phyloP scores from a whole-genome alignment of 495 filamentous ascomycete genomes.

The Staphylotrichum longicolle region DNA sequence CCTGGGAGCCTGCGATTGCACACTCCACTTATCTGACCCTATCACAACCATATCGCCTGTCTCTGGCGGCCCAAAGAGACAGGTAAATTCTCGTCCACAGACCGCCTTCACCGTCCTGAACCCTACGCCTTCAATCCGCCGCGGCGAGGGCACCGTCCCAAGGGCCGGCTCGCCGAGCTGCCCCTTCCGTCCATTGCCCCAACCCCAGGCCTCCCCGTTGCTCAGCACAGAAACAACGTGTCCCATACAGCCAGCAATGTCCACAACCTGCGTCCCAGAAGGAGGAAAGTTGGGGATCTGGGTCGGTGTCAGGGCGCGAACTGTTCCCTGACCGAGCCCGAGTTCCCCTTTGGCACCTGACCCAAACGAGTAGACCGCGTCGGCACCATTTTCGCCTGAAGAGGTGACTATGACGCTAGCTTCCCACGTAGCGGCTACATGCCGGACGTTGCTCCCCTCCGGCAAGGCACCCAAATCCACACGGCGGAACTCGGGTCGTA shows the following conservation, averaged over 20 bases:
- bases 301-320: conserved; percentile 28
- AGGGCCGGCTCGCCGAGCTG: conserved; percentile 61
- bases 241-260: conserved; percentile 68
- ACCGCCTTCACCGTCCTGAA: conserved; percentile 60
- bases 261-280: conserved; percentile 44
- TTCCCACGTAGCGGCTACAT: conserved; percentile 73
- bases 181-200: conserved; percentile 82
- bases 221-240: conserved; percentile 72
- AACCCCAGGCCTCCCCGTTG: conserved; percentile 78
- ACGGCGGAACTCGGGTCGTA: conserved; percentile 22
- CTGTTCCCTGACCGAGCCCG: conserved; percentile 52
- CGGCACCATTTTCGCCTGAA: background rate
- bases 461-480: conserved; percentile 22
- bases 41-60: conserved; percentile 59
- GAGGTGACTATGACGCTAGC: conserved; percentile 56
- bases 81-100: conserved; percentile 82
- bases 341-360: conserved; percentile 68
- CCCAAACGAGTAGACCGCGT: conserved; percentile 60
- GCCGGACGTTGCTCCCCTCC: conserved; percentile 17
- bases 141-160: conserved; percentile 55
- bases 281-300: conserved; percentile 63
- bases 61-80: conserved; percentile 54
- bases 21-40: conserved; percentile 67
- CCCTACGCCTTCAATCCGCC: conserved; percentile 52
- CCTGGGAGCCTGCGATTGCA: conserved; percentile 47